A percentile compares a stretch with the other conserved stretches of the same genome.
Evolutionary conservation across 1,284 basidiomycete species (phyloP).

Genomic region (Pseudozyma sp.): DNA sequence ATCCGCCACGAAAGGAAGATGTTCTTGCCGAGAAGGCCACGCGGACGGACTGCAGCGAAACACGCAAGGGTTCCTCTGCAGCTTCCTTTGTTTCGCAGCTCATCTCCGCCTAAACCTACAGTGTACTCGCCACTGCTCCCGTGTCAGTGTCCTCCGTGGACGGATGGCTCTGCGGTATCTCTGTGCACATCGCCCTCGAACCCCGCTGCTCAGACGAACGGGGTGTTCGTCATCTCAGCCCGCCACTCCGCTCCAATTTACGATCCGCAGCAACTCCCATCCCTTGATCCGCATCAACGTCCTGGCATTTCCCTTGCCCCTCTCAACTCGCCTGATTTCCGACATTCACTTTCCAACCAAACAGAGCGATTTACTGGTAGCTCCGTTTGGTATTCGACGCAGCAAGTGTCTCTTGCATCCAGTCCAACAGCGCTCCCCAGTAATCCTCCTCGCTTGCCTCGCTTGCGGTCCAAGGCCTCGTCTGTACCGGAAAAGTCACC

Average conservation of each 20-base stretch:
- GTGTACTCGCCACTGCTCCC: background rate
- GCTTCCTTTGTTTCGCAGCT: no score
- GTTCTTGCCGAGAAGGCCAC: conserved; percentile 30
- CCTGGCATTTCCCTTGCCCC: background rate
- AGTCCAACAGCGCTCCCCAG: no score
- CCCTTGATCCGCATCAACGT: background rate
- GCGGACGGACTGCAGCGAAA: background rate
- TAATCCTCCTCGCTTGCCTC: background rate
- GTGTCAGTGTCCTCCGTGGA: background rate
- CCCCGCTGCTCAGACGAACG: no score
- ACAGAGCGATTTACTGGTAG: no score
- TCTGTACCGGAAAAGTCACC: background rate
- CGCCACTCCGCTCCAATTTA: conserved; percentile 19
- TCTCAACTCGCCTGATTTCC: background rate
- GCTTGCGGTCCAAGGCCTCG: background rate
- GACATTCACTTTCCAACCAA: no score
- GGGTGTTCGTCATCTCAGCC: background rate
- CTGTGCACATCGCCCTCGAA: no score
- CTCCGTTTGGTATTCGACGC: no score
- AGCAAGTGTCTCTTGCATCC: no score
- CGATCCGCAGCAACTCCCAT: conserved; percentile 1
- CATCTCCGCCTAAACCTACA: no score
- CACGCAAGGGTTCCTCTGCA: conserved; percentile 7
- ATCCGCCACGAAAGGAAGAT: no score
- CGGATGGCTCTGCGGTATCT: no score